Percentiles rank a stretch among this genome's conserved stretches.
Conservation (phyloP, 2,329 filamentous ascomycete genomes). For the Scortechinia acanthostroma region DNA sequence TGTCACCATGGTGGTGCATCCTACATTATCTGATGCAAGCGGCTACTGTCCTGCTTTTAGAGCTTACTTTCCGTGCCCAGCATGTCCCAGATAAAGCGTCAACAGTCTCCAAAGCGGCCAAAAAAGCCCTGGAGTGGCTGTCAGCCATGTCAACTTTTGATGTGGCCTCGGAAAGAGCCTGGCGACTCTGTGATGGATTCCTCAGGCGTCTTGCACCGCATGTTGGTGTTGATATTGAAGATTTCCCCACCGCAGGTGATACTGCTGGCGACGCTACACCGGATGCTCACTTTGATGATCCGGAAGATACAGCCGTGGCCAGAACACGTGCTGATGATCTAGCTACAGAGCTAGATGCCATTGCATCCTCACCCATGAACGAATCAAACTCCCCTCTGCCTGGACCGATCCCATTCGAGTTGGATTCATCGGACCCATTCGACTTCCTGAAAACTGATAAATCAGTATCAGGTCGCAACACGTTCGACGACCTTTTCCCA, state of each 20-base stretch:
- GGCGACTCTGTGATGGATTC: constrained; percentile 11
- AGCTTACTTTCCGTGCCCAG: neutral
- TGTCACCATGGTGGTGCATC: neutral
- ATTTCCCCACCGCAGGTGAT: constrained; percentile 11
- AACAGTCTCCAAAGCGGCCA: constrained; percentile 21
- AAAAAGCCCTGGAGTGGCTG: constrained; percentile 23
- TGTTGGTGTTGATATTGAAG: constrained; percentile 16
- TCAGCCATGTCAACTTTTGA: constrained; percentile 17
- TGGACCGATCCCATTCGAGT: constrained; percentile 6
- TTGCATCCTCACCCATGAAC: constrained; percentile 13
- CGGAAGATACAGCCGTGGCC: neutral
- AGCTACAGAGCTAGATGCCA: constrained; percentile 11
- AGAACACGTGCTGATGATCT: constrained; percentile 8
- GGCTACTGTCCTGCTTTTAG: neutral
- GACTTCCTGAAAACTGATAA: constrained; percentile 15
- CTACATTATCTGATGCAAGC: constrained; percentile 1
- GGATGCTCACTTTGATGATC: neutral
- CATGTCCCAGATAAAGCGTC: constrained; percentile 2
- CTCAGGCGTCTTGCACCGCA: constrained; percentile 20
- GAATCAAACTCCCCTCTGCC: constrained; percentile 8
- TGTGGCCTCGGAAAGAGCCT: constrained; percentile 18
- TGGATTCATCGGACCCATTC: neutral
- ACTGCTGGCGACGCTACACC: neutral
- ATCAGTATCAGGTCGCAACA: constrained; percentile 9
- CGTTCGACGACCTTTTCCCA: constrained; percentile 18